Evolutionary conservation across 768 basidiomycete genomes (phyloP).

Genomic region (Ramaria sp.): DNA sequence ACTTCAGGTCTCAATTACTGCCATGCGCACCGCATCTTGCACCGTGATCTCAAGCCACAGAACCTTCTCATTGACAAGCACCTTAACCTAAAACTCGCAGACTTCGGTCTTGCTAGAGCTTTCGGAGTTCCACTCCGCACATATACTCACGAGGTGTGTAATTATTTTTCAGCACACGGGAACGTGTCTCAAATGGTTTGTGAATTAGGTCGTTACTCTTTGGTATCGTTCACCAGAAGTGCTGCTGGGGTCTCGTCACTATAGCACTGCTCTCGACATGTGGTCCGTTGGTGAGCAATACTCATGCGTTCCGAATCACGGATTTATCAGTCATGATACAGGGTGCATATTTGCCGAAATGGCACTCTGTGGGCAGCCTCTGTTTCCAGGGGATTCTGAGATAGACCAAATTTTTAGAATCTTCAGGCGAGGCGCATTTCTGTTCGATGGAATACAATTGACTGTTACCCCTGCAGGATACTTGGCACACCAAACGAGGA

Average conservation of each 20-base stretch:
- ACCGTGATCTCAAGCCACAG: constrained; percentile 94
- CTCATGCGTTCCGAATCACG: not conserved
- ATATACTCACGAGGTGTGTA: constrained; percentile 91
- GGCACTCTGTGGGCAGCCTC: constrained; percentile 79
- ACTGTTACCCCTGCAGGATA: constrained; percentile 39
- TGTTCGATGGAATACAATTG: constrained; percentile 4
- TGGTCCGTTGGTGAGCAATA: constrained; percentile 72
- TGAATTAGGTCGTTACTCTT: constrained; percentile 85
- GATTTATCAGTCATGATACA: not conserved
- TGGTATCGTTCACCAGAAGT: constrained; percentile 99
- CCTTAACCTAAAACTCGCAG: constrained; percentile 90
- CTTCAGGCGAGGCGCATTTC: constrained; percentile 57
- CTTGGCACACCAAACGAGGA: constrained; percentile 92
- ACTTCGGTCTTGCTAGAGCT: constrained; percentile 92
- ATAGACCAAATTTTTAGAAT: constrained; percentile 99
- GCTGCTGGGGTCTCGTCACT: constrained; percentile 88
- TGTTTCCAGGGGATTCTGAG: constrained; percentile 99
- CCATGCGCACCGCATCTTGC: constrained; percentile 92
- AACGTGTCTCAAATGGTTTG: not conserved
- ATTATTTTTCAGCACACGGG: not conserved
- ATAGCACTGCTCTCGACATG: constrained; percentile 97
- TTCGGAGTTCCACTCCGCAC: constrained; percentile 98
- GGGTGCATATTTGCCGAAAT: constrained; percentile 97
- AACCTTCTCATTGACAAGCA: constrained; percentile 86
- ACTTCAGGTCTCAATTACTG: constrained; percentile 87